Percentiles rank a stretch among this genome's conserved stretches.
Evolutionary conservation across 176 grass and related monocot species (phyloP).

Genomic region (Carex scoparia): DNA sequence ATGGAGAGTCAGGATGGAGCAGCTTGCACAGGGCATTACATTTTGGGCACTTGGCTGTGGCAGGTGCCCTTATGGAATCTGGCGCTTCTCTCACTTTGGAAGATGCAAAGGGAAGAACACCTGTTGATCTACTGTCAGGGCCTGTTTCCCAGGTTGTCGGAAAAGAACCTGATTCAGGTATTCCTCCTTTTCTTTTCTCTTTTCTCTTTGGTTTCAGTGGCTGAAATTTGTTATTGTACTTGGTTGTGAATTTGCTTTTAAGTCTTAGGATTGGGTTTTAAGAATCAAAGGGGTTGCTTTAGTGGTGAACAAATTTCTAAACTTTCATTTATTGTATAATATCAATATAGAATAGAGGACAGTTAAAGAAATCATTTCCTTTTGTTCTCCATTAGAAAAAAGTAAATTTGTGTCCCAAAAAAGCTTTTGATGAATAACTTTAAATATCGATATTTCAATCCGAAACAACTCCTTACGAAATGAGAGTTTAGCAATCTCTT

Average conservation of each 20-base stretch:
- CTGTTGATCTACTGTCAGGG: conserved; percentile 82
- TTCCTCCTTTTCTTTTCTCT: conserved; percentile 22
- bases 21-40: conserved; percentile 94
- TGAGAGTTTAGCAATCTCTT: neutral
- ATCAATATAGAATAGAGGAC: neutral
- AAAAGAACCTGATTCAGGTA: conserved; percentile 69
- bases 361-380: conserved; percentile 25
- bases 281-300: neutral
- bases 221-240: conserved; percentile 19
- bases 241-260: neutral
- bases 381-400: conserved; percentile 32
- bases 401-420: neutral
- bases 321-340: conserved; percentile 15
- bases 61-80: conserved; percentile 70
- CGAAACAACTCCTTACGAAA: neutral
- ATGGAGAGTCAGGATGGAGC: conserved; percentile 98
- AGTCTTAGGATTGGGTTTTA: neutral
- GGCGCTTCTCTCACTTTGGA: conserved; percentile 85
- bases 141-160: conserved; percentile 68
- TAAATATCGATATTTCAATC: neutral
- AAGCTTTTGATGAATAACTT: neutral
- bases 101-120: conserved; percentile 79
- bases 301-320: neutral
- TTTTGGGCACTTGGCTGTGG: conserved; percentile 86
- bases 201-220: neutral